These are phyloP conservation scores for Phytophthora idaei DNA, from an alignment of 352 stramenopile genomes.

Conservation along the genomic window DNA sequence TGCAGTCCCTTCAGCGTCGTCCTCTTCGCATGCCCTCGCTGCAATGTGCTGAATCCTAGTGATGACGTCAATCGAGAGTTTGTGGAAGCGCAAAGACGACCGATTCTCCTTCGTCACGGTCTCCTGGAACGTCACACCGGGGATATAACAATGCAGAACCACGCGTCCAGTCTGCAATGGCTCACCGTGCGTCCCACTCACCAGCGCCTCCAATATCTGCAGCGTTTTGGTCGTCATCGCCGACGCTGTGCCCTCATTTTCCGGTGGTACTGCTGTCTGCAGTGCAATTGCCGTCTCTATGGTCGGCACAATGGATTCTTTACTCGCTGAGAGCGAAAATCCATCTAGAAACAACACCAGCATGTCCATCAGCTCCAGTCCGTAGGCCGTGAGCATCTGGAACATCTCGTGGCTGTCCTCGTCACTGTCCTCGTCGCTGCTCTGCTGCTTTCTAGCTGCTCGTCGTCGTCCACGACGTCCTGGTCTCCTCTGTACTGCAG, in stretches of 20 bases:
- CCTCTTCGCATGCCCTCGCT: slow-evolving; percentile 27
- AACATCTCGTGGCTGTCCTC: slow-evolving; percentile 29
- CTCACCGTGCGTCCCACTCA: slow-evolving; percentile 63
- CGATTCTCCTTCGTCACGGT: slow-evolving; percentile 54
- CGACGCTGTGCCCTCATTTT: slow-evolving; percentile 47
- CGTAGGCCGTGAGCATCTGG: slow-evolving; percentile 55
- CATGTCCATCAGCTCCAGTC: slow-evolving; percentile 65
- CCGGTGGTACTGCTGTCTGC: slow-evolving; percentile 46
- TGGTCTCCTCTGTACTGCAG: slow-evolving; percentile 8
- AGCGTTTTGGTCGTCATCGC: slow-evolving; percentile 46
- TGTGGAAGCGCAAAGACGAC: slow-evolving; percentile 69
- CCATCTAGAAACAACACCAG: slow-evolving; percentile 59
- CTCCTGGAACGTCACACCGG: slow-evolving; percentile 73
- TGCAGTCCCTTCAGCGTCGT: slow-evolving; percentile 39
- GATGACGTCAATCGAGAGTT: slow-evolving; percentile 61
- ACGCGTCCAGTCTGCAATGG: slow-evolving; percentile 56
- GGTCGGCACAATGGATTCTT: slow-evolving; percentile 77
- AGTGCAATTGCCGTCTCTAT: slow-evolving; percentile 70
- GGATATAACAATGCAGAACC: slow-evolving; percentile 77
- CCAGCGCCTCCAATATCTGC: slow-evolving; percentile 50
- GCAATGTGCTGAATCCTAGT: slow-evolving; percentile 38
- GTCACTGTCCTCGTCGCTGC: slow-evolving; percentile 37
- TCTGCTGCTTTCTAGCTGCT: slow-evolving; percentile 17
- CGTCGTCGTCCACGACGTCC: slow-evolving; percentile 14
- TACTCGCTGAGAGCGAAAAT: slow-evolving; percentile 67